Conservation (phyloP, 192 early-diverging fungal species). For the Funneliformis mosseae region DNA sequence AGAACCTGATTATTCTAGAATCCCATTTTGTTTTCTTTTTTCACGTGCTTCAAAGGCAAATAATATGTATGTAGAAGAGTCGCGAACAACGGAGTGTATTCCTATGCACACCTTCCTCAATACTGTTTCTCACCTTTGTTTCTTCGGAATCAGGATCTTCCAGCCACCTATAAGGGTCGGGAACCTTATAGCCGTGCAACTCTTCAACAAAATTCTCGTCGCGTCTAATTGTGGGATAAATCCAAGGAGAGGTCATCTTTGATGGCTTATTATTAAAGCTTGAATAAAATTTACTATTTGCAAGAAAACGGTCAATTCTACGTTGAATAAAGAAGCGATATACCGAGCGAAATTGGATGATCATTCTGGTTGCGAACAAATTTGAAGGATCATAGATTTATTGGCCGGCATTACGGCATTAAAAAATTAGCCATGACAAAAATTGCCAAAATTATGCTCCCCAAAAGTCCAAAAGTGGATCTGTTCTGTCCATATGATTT, state of each 20-base stretch:
- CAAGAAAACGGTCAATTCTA: no score
- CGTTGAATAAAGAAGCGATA: no score
- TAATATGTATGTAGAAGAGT: not conserved
- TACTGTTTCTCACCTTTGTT: constrained; percentile 48
- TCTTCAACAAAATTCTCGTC: constrained; percentile 47
- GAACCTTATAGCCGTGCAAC: constrained; percentile 43
- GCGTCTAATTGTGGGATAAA: constrained; percentile 54
- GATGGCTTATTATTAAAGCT: not conserved
- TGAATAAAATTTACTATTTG: not conserved
- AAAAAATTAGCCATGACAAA: no score
- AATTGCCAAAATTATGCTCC: no score
- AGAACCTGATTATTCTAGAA: not conserved
- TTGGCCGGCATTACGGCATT: no score
- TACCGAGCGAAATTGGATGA: no score
- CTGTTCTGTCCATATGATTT: no score
- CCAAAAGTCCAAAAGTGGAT: no score
- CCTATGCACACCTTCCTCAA: not conserved
- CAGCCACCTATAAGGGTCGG: constrained; percentile 67
- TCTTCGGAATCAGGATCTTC: constrained; percentile 66
- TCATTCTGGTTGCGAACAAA: no score
- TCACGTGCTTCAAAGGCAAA: no score
- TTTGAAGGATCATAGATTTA: no score
- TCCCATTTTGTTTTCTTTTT: no score
- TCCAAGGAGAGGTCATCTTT: not conserved
- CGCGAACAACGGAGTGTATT: not conserved